Evolutionary conservation across 2,329 filamentous ascomycete genomes (phyloP).

Genomic region (Fusarium sterilihyphosum): DNA sequence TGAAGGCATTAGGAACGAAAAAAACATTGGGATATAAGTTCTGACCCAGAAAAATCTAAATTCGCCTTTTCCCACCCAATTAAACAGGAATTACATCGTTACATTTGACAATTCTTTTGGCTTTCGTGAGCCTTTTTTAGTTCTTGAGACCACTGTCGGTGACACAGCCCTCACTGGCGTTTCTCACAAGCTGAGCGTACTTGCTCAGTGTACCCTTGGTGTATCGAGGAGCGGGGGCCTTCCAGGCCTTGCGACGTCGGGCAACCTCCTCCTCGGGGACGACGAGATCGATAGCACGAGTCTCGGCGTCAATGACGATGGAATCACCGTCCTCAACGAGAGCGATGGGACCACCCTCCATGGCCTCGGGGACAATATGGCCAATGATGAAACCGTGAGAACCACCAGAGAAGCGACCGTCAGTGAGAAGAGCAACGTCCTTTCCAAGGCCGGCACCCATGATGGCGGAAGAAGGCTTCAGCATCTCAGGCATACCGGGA

Average conservation of each 20-base stretch:
- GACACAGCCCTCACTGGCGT: conserved; percentile 69
- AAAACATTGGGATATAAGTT: conserved; percentile 30
- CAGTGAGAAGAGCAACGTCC: conserved; percentile 78
- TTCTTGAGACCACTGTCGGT: conserved; percentile 56
- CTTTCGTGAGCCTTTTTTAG: conserved; percentile 20
- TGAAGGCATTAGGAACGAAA: neutral
- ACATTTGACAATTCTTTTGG: conserved; percentile 16
- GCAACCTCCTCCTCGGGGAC: conserved; percentile 73
- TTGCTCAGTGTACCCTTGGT: conserved; percentile 75
- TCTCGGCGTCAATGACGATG: conserved; percentile 84
- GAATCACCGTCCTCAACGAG: conserved; percentile 83
- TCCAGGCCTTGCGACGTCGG: conserved; percentile 68
- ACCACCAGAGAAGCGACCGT: conserved; percentile 82
- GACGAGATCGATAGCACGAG: conserved; percentile 73
- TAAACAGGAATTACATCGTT: conserved; percentile 39
- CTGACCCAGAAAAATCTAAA: conserved; percentile 35
- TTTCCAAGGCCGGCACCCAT: conserved; percentile 88
- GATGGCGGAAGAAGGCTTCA: conserved; percentile 91
- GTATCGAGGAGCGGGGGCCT: conserved; percentile 66
- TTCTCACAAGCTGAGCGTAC: conserved; percentile 69
- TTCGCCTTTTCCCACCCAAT: conserved; percentile 44
- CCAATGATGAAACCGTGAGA: conserved; percentile 89
- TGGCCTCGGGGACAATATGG: conserved; percentile 87
- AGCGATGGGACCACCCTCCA: conserved; percentile 85
- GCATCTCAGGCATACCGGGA: conserved; percentile 93